Conservation (phyloP, 495 filamentous ascomycete genomes). For the Neurospora cerealis region DNA sequence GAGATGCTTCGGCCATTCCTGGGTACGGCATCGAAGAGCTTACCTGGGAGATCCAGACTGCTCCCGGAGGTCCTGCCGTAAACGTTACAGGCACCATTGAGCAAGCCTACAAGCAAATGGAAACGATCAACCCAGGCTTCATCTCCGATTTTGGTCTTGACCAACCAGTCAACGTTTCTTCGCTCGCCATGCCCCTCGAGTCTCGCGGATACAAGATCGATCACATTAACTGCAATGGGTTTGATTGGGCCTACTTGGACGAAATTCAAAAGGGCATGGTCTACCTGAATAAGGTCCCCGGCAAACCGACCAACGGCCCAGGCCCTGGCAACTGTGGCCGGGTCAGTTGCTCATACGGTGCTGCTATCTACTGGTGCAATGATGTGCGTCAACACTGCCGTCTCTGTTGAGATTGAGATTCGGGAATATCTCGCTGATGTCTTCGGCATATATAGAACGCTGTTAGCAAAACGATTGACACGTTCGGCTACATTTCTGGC, state of each 20-base stretch:
- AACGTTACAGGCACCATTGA: slow-evolving; percentile 9
- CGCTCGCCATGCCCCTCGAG: neutral
- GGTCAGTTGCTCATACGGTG: slow-evolving; percentile 16
- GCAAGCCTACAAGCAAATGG: slow-evolving; percentile 1
- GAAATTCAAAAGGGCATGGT: slow-evolving; percentile 12
- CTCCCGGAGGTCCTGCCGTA: neutral
- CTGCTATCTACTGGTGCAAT: slow-evolving; percentile 23
- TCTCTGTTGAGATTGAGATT: no score
- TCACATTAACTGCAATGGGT: neutral
- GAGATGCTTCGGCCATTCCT: neutral
- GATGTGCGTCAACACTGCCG: slow-evolving; percentile 8
- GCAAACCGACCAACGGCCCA: slow-evolving; percentile 5
- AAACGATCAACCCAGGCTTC: slow-evolving; percentile 7
- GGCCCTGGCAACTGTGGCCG: slow-evolving; percentile 17
- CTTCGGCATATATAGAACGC: neutral
- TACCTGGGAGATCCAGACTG: neutral
- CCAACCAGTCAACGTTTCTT: neutral
- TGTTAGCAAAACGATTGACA: neutral
- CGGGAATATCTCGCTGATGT: neutral
- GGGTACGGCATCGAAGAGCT: neutral
- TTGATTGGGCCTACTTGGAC: slow-evolving; percentile 8
- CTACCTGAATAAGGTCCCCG: slow-evolving; percentile 8
- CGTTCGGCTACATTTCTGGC: neutral
- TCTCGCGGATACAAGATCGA: neutral
- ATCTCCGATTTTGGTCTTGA: neutral